Evolutionary conservation across 139 green algal genomes (phyloP).

Genomic region (Marvania coccoides): DNA sequence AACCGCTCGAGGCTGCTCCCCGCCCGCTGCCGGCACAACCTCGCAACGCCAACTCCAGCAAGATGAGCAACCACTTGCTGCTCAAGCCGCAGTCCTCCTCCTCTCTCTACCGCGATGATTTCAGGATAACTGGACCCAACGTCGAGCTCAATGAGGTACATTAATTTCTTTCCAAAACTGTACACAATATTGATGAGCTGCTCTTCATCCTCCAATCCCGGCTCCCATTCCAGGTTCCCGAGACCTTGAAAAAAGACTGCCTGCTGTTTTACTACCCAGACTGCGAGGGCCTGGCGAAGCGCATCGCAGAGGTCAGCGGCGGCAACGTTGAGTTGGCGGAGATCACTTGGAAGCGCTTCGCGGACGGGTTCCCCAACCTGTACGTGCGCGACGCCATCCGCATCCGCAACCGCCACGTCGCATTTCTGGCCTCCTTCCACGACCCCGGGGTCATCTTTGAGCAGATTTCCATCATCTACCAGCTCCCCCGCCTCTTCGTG

Average conservation of each 20-base stretch:
- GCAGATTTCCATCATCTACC: constrained; percentile 96
- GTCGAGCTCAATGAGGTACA: constrained; percentile 23
- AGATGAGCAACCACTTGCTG: constrained; percentile 28
- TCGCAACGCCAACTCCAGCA: not conserved
- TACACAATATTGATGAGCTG: no score
- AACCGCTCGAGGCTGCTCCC: no score
- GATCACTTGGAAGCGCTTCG: constrained; percentile 87
- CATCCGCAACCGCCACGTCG: constrained; percentile 91
- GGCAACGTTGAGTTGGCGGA: constrained; percentile 66
- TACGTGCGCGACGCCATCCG: constrained; percentile 86
- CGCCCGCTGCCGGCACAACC: not conserved
- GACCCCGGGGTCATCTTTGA: constrained; percentile 86
- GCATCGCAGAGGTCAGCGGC: constrained; percentile 53
- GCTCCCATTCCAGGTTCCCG: constrained; percentile 17
- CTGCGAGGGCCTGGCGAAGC: constrained; percentile 63
- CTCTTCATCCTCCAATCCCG: not conserved
- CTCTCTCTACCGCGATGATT: constrained; percentile 14
- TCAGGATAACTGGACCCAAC: constrained; percentile 49
- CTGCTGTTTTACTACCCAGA: constrained; percentile 88
- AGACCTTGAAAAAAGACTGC: constrained; percentile 63
- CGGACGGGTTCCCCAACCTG: constrained; percentile 98
- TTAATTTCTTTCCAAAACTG: not conserved
- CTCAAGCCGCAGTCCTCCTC: constrained; percentile 5
- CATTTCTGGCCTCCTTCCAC: constrained; percentile 95
- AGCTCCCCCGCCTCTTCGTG: constrained; percentile 91